Base-by-base conservation (phyloP, 208 protist genomes). In the Trypanosomatidae sp. region DNA sequence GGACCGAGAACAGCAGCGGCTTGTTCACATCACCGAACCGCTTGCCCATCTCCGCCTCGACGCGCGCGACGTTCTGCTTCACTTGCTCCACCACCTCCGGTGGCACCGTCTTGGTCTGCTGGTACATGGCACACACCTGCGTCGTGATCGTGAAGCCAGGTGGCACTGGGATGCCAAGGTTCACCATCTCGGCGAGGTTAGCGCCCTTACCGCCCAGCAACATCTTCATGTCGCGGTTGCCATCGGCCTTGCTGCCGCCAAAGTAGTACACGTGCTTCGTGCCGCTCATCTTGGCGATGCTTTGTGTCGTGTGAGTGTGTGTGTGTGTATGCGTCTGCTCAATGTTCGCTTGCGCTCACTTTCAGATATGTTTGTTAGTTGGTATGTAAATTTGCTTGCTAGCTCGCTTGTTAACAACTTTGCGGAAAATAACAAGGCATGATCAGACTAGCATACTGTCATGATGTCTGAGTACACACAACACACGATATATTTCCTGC, bases 131-230 rank as follows among this genome's bases (percentile, higher is more conserved):
- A 42, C 90, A 96, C 16, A 72, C 71, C 37, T 88, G 70, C 20
- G 92, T 96, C 15, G 86, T 94, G 60, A 97, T 96, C 35, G 86
- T 94, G 59, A 96, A 97, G 40, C 92, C 92, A 25, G 82, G 88
- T 8, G 91, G 91, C 13, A 96, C 88, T 6, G 90, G 87, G 25
- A 96, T 77, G 27, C 88, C 90, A 23, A 96, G 61, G 48, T 87
- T 92, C 30, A 73, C 74, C 85, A 97, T 96, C 56, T 96, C 82
- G 25, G 76, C 68, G 21, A 97, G 81, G 59, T 94, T 93, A 27
- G 81, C 87, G 28, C 92, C 92, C 61, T 97, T 97, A 18, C 89
- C 92, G 42, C 92, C 92, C 48, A 97, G 86, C 24, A 97, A 60
- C 56, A 70, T 58, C 73, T 95, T 96, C 68, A 92, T 90, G 18